Percentiles rank a stretch among this genome's conserved stretches.
phyloP scores from a whole-genome alignment of 208 protist genomes.

The Leishmania tarentolae region DNA sequence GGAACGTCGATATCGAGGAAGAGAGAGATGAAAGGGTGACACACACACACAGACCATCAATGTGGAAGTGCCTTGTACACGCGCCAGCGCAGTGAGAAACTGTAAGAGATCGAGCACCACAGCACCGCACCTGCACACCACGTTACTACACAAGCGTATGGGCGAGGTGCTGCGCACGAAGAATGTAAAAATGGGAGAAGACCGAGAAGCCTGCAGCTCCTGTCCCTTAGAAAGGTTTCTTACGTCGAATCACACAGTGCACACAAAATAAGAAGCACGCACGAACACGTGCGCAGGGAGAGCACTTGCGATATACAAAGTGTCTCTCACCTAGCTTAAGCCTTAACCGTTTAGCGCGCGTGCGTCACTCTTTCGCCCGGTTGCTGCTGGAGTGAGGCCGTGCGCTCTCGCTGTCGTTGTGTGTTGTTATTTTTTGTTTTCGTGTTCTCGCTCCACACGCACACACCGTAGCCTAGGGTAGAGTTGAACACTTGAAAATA shows the following conservation, averaged over 20 bases:
- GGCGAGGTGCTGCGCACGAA: not conserved
- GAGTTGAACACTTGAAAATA: not conserved
- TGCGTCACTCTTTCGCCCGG: not conserved
- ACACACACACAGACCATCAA: not conserved
- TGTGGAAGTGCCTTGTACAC: not conserved
- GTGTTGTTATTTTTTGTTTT: too few species aligned
- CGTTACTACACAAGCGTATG: not conserved
- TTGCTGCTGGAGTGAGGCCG: not conserved
- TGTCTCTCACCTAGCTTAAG: not conserved
- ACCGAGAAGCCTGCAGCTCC: not conserved
- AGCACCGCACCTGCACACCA: not conserved
- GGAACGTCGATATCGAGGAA: not conserved
- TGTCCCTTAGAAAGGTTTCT: not conserved
- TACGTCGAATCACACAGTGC: not conserved
- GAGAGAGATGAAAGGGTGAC: not conserved
- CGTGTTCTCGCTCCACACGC: not conserved
- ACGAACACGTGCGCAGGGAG: not conserved
- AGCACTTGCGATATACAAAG: not conserved
- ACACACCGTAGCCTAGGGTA: not conserved
- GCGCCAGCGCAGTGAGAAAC: not conserved
- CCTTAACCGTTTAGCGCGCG: not conserved
- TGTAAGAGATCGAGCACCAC: not conserved
- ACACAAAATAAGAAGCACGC: not conserved
- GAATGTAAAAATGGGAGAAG: not conserved
- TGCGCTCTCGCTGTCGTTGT: not conserved